Evolutionary conservation across 768 basidiomycete genomes (phyloP), one percentile per base, ranked within the genome.

Genomic region (Gloeostereum incarnatum): DNA sequence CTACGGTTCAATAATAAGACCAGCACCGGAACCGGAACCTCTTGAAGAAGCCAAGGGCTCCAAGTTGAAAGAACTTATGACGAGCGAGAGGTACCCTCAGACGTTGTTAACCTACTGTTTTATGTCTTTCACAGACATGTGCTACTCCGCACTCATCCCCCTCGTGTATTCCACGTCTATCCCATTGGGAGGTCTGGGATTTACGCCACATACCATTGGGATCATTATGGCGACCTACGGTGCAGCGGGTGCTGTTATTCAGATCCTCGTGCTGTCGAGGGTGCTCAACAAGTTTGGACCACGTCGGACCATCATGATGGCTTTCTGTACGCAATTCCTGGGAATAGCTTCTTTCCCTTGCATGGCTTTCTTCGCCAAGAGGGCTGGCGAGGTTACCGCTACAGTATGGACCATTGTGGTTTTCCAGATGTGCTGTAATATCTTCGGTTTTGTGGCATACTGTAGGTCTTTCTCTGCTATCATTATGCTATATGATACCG

Each of bases 191-290:
- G 83, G 84, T 2, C 68, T 85, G 4, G 81, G 81, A 3, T 60
- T 87, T 27, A 57, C 66, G 17, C 78, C 85, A 0, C 67, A 70
- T 29, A 49, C 54, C 4, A 87, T 87, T 25, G 84, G 84, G 5
- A 55, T 61, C 20, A 71, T 78, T 39, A 66, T 79, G 43, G 65
- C 70, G n/a, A 41, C 53, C 4, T 69, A 61, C 42, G 79, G 80
- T 6, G 41, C 74, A 11, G 47, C 65, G 38, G 76, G 72, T 44
- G 71, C 69, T 24, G 13, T 73, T 39, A 51, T 75, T 48, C 74
- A 75, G 47, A 74, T 76, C 49, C 71, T 75, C 50, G 58, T 75
- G 41, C 38, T 45, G 27, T 48, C 54, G 17, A 51, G 47, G 18
- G 16, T 42, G 20, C 27, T 27, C 17, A 23, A 46, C 16, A 38